Conservation (phyloP, 306 rosid genomes). For the Lithocarpus polystachyus region DNA sequence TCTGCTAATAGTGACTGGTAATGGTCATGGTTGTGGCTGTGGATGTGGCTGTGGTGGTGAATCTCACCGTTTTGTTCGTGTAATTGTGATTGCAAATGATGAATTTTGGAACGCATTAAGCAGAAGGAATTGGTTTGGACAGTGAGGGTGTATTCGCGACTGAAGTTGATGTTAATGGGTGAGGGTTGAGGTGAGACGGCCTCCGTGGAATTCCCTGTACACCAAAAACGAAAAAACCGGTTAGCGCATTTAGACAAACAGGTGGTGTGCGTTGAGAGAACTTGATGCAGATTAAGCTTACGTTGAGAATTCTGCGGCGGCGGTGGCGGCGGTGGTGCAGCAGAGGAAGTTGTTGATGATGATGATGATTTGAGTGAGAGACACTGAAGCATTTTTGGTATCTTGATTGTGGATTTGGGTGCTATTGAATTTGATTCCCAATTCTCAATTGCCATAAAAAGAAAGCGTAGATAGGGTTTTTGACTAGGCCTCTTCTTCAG, state of each 20-base stretch:
- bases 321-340: conserved; percentile 18
- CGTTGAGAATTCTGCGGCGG: conserved; percentile 22
- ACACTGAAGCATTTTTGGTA: conserved; percentile 38
- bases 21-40: neutral
- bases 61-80: no score
- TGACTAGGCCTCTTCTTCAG: no score
- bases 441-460: no score
- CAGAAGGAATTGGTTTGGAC: conserved; percentile 48
- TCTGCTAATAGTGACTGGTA: conserved; percentile 27
- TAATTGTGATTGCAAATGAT: neutral
- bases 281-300: neutral
- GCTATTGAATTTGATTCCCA: no score
- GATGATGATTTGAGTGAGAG: conserved; percentile 30
- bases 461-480: no score
- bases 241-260: conserved; percentile 30
- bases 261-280: neutral
- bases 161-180: conserved; percentile 25
- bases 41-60: neutral
- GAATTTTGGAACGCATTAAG: conserved; percentile 42
- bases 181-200: conserved; percentile 15
- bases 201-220: conserved; percentile 30
- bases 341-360: conserved; percentile 2
- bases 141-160: conserved; percentile 39
- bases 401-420: neutral
- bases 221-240: neutral